These are phyloP conservation scores for Bjerkandera adusta DNA, from an alignment of 1,284 basidiomycete species.

Conservation along the genomic window DNA sequence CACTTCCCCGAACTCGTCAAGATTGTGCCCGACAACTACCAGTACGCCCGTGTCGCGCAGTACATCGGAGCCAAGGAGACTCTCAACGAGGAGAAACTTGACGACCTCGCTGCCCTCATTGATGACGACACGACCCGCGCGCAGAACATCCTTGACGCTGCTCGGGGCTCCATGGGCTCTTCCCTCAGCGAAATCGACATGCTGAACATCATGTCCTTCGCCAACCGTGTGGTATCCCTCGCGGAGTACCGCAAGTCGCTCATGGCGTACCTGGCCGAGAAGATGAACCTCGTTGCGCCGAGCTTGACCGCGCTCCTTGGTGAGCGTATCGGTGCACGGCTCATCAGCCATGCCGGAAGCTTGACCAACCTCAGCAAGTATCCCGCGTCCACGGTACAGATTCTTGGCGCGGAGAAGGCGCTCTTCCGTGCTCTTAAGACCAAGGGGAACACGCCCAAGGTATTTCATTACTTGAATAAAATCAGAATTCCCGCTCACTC, in stretches of 20 bases:
- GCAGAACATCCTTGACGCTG: conserved; percentile 93
- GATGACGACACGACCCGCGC: conserved; percentile 88
- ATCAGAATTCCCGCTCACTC: background rate
- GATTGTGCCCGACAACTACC: conserved; percentile 93
- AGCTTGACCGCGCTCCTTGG: conserved; percentile 94
- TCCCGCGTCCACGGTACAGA: conserved; percentile 97
- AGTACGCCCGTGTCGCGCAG: conserved; percentile 87
- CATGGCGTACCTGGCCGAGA: conserved; percentile 88
- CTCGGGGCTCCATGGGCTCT: conserved; percentile 94
- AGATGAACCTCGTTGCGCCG: conserved; percentile 98
- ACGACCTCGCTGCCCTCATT: conserved; percentile 80
- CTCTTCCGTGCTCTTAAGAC: conserved; percentile 98
- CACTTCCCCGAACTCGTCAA: conserved; percentile 98
- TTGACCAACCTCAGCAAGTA: conserved; percentile 98
- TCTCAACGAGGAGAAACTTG: conserved; percentile 73
- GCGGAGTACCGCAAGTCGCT: conserved; percentile 94
- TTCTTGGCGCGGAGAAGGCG: conserved; percentile 97
- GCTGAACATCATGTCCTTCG: conserved; percentile 95
- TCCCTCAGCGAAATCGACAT: conserved; percentile 93
- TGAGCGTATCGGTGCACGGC: conserved; percentile 91
- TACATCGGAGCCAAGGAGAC: conserved; percentile 92
- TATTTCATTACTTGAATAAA: conserved; percentile 29
- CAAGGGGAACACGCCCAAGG: conserved; percentile 98
- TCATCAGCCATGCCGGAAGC: conserved; percentile 98
- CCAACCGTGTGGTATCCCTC: conserved; percentile 87